Conservation (phyloP, 441 rosid species). For the Erodium chrysanthum region DNA sequence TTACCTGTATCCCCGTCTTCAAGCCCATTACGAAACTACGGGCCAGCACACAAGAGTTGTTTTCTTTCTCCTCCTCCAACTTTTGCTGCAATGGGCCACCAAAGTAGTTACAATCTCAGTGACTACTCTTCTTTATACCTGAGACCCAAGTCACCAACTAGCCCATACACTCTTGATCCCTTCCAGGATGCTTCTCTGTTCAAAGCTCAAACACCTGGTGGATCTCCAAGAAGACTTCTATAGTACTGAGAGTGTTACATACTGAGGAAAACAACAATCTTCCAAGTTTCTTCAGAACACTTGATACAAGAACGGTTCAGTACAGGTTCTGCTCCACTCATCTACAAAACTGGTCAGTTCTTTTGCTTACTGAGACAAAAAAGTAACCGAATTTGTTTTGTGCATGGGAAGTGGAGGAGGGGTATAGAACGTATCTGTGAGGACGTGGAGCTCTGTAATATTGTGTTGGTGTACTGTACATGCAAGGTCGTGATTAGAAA, state of each 20-base stretch:
- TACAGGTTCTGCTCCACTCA: no score
- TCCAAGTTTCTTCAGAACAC: no score
- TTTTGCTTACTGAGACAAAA: background rate
- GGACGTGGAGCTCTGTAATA: no score
- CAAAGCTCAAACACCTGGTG: conserved; percentile 38
- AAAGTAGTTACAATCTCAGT: conserved; percentile 36
- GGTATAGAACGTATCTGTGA: no score
- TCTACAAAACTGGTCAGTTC: conserved; percentile 2
- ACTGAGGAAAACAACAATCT: no score
- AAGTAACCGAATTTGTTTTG: background rate
- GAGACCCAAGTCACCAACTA: conserved; percentile 32
- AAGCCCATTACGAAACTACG: conserved; percentile 66
- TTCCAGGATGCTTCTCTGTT: conserved; percentile 37
- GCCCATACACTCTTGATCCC: conserved; percentile 29
- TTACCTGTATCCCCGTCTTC: conserved; percentile 85
- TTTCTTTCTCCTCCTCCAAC: conserved; percentile 68
- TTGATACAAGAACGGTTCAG: no score
- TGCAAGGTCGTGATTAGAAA: background rate
- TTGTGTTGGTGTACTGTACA: background rate
- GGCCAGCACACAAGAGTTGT: conserved; percentile 55
- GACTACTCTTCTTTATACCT: conserved; percentile 44
- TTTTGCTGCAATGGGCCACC: conserved; percentile 44
- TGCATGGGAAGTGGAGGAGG: no score
- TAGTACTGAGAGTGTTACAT: conserved; percentile 33
- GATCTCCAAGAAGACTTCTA: conserved; percentile 52